These are phyloP conservation scores for Penicillium verrucosum DNA, from an alignment of 2,329 filamentous ascomycete genomes.

Conservation along the genomic window DNA sequence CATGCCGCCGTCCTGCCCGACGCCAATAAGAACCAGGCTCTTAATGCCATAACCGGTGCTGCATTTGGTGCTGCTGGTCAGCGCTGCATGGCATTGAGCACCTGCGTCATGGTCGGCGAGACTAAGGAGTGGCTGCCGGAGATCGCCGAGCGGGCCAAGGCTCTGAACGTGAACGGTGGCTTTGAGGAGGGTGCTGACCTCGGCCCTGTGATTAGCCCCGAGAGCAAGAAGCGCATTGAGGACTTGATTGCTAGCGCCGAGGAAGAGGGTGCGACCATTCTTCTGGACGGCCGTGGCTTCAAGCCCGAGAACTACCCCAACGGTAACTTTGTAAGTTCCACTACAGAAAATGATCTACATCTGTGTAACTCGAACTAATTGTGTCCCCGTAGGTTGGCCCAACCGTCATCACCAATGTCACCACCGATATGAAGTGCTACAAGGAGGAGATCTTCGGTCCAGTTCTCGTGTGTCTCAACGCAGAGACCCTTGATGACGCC, in stretches of 20 bases:
- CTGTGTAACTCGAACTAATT: background rate
- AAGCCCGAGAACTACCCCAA: conserved; percentile 63
- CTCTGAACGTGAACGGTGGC: conserved; percentile 58
- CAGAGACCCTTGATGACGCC: conserved; percentile 59
- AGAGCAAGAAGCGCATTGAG: conserved; percentile 63
- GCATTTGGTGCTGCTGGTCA: conserved; percentile 68
- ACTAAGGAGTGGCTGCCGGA: conserved; percentile 64
- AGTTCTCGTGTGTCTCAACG: conserved; percentile 61
- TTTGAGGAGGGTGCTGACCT: conserved; percentile 62
- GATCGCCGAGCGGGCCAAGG: conserved; percentile 60
- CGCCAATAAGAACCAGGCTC: conserved; percentile 65
- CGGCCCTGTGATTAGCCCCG: conserved; percentile 62
- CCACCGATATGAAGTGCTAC: conserved; percentile 65
- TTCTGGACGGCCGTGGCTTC: conserved; percentile 60
- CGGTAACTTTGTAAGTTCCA: conserved; percentile 60
- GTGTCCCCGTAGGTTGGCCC: conserved; percentile 51
- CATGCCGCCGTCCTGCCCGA: conserved; percentile 65
- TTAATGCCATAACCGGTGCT: conserved; percentile 65
- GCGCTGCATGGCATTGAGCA: conserved; percentile 67
- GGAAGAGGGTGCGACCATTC: conserved; percentile 61
- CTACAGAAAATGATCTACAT: background rate
- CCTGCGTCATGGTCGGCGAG: conserved; percentile 62
- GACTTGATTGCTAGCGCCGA: conserved; percentile 60
- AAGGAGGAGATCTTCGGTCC: conserved; percentile 66
- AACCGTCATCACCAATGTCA: conserved; percentile 64